A percentile compares a stretch with the other conserved stretches of the same genome.
Conservation (phyloP, 129 eudicot species). For the Cynara cardunculus region DNA sequence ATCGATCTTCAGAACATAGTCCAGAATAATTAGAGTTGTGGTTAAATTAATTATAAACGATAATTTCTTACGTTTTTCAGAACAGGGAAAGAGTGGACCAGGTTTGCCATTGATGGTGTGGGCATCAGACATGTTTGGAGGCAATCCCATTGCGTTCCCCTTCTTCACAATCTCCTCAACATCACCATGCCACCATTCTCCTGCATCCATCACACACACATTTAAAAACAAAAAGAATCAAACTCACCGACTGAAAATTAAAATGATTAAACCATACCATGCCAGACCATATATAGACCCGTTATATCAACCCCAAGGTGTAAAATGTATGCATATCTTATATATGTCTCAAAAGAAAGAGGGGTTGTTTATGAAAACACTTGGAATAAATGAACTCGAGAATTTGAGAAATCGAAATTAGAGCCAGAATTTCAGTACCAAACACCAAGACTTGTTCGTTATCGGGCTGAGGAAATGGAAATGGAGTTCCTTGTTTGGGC, state of each 20-base stretch:
- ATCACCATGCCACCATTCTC: slow-evolving; percentile 83
- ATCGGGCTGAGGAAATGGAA: slow-evolving; percentile 38
- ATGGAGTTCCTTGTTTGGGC: slow-evolving; percentile 12
- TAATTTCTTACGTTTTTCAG: too few species aligned
- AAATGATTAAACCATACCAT: too few species aligned
- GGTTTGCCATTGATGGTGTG: slow-evolving; percentile 62
- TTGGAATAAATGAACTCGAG: too few species aligned
- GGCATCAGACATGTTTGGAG: slow-evolving; percentile 50
- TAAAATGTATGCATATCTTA: too few species aligned
- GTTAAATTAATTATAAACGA: too few species aligned
- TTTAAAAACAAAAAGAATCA: too few species aligned
- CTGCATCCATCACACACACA: slow-evolving; percentile 9
- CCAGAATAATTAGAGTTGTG: neutral
- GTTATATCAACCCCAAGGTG: too few species aligned
- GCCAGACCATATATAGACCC: too few species aligned
- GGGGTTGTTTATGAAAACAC: too few species aligned
- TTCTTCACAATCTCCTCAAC: slow-evolving; percentile 14
- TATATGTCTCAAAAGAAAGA: too few species aligned
- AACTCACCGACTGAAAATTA: too few species aligned
- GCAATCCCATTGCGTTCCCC: slow-evolving; percentile 43
- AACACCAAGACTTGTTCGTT: slow-evolving; percentile 33
- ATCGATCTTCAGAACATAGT: slow-evolving; percentile 35
- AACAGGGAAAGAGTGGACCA: slow-evolving; percentile 15
- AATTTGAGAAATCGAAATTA: neutral
- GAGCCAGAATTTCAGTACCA: slow-evolving; percentile 27